Evolutionary conservation across 2,329 filamentous ascomycete genomes (phyloP).

Genomic region (Pseudopyricularia javanii): DNA sequence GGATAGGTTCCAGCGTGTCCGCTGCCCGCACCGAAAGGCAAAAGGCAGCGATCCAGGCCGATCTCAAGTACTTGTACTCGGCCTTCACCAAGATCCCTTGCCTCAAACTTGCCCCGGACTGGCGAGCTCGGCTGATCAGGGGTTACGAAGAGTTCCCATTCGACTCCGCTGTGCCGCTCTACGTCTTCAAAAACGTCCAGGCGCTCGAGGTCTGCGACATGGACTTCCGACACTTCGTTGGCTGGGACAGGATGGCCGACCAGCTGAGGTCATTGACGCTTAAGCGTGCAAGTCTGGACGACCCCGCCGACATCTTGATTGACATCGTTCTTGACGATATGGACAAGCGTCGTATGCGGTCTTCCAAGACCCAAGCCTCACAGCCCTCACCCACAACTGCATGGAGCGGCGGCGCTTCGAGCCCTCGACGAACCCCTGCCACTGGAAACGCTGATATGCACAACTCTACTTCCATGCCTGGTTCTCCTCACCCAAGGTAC

Average conservation of each 20-base stretch:
- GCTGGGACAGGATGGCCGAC: slow-evolving; percentile 89
- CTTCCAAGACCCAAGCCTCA: slow-evolving; percentile 75
- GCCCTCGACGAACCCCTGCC: slow-evolving; percentile 50
- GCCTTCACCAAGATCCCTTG: slow-evolving; percentile 98
- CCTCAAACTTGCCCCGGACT: slow-evolving; percentile 80
- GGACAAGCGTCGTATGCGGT: slow-evolving; percentile 78
- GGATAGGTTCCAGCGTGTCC: slow-evolving; percentile 67
- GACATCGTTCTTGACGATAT: slow-evolving; percentile 94
- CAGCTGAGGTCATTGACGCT: slow-evolving; percentile 82
- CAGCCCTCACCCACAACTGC: slow-evolving; percentile 66
- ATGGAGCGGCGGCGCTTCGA: slow-evolving; percentile 42
- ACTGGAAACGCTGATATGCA: slow-evolving; percentile 53
- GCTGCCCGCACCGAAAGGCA: slow-evolving; percentile 79
- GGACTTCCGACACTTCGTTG: slow-evolving; percentile 93
- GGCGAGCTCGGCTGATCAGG: slow-evolving; percentile 76
- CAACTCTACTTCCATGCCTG: slow-evolving; percentile 56
- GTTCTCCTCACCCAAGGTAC: slow-evolving; percentile 40
- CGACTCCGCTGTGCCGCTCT: slow-evolving; percentile 90
- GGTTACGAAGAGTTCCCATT: slow-evolving; percentile 98
- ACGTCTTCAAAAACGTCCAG: slow-evolving; percentile 94
- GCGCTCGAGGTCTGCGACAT: slow-evolving; percentile 89
- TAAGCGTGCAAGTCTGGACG: slow-evolving; percentile 77
- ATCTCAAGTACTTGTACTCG: slow-evolving; percentile 93
- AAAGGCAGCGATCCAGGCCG: slow-evolving; percentile 71
- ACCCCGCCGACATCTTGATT: slow-evolving; percentile 79